Evolutionary conservation across 2,329 filamentous ascomycete species (phyloP), one percentile per base, ranked within the genome.

Genomic region (Cladosporium colombiae): DNA sequence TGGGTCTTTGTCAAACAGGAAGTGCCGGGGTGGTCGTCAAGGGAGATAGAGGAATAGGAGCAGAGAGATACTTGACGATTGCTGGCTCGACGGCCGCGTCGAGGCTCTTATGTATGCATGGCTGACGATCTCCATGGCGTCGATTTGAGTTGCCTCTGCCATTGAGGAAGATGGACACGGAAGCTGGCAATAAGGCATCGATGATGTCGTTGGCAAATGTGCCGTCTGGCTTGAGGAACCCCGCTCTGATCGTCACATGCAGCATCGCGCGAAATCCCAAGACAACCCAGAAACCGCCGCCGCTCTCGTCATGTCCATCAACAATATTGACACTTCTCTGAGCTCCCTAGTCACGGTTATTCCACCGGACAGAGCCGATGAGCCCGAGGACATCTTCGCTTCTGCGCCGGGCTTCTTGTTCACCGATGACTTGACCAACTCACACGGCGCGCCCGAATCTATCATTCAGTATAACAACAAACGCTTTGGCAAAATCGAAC

Each of bases 381-480:
- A 73, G 16, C 64, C 68, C 11, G 73, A 75, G 62, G 74, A 75
- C 75, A 84, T 85, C 70, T 83, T 91, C 72, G 79, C 80, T 37
- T 81, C 81, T 2, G 82, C 86, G 0, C 83, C 90, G 1, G 86
- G 84, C 68, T 81, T 87, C 68, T 85, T 91, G 74, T 91, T 91
- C 78, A 84, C 87, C 4, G 88, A 91, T 75, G 89, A 91, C 77
- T 80, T 88, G 62, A 83, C 82, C 66, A 88, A 86, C 78, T 83
- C 85, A 75, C 89, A 91, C 76, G 89, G 89, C 75, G 87, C 89
- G 71, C 78, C 83, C 1, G 79, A 84, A 58, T 83, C 86, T 68
- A 78, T 80, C 21, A 82, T 91, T 37, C 71, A 87, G 33, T 91
- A 91, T 78, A 80, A 72, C 46, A 75, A 71, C 68, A 65, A 65